phyloP scores from a whole-genome alignment of 352 stramenopile genomes.

The Phytophthora cryptogea region DNA sequence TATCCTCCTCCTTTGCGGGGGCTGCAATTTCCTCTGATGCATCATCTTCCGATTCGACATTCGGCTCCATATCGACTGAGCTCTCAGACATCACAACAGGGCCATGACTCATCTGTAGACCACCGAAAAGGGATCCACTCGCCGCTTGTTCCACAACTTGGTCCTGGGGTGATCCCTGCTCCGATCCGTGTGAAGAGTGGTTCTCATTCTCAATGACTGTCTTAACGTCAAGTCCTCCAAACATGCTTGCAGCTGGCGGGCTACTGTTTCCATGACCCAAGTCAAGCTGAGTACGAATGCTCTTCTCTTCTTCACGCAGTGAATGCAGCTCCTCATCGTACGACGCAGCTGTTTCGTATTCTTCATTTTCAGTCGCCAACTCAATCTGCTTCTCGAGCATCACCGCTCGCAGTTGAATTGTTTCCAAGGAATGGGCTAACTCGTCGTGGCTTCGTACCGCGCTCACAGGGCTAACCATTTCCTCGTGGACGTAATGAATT shows the following conservation, averaged over 20 bases:
- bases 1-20: conserved; percentile 17
- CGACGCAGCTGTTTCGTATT: conserved; percentile 61
- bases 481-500: conserved; percentile 33
- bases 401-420: conserved; percentile 49
- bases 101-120: conserved; percentile 41
- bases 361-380: conserved; percentile 66
- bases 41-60: conserved; percentile 13
- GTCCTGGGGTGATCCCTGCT: conserved; percentile 15
- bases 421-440: conserved; percentile 46
- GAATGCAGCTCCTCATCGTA: conserved; percentile 71
- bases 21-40: conserved; percentile 11
- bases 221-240: conserved; percentile 37
- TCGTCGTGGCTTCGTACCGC: conserved; percentile 33
- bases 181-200: conserved; percentile 7
- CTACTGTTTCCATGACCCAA: conserved; percentile 1
- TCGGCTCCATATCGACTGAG: conserved; percentile 14
- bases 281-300: conserved; percentile 35
- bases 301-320: conserved; percentile 56
- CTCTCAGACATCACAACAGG: conserved; percentile 14
- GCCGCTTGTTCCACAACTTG: conserved; percentile 4
- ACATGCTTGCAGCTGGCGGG: conserved; percentile 26
- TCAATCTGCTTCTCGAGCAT: conserved; percentile 74
- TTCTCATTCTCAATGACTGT: conserved; percentile 8
- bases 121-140: conserved; percentile 39
- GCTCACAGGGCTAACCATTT: conserved; percentile 46